Evolutionary conservation across 345 rosid genomes (phyloP), one percentile per base, ranked within the genome.

Genomic region (Eucalyptus polyanthemos): DNA sequence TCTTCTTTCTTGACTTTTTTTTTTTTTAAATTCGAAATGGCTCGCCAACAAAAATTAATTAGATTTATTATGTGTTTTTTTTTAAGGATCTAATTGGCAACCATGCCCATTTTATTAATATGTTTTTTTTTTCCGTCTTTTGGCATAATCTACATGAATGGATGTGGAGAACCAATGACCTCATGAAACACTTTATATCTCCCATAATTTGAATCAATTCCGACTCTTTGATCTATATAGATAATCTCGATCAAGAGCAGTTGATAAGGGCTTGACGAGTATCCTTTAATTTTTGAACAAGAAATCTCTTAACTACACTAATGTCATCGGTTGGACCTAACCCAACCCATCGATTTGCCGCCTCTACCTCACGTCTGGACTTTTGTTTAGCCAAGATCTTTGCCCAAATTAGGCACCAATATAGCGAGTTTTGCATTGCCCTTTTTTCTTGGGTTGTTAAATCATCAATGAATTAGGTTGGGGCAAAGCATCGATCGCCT

Each of bases 211-310:
- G 69, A 27, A 6, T 9, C 0, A 1, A 1, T 60, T 60, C 1
- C 0, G 0, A 1, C 4, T 14, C 31, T 60, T 60, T 60, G 34
- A 60, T 60, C 16, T 27, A 12, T 12, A 60, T 6, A 60, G 2
- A 60, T 1, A 16, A 60, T 60, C 2, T 27, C 1, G 7, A 29
- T 60, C 2, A 11, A 60, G 14, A 60, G 34, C 2, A 27, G 0
- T 27, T 3, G 1, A 0, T 13, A 27, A 4, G 2, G 69, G 4
- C 16, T 60, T 1, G 2, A 29, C 0, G 1, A 27, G 69, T 13
- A 2, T 13, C 34, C 2, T 27, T 12, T 0, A 0, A 13, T 60
- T 60, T 27, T 0, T 1, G 8, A 27, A 60, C 1, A 2, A 60
- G 2, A 60, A 27, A 60, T 60, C 34, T 60, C 15, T 1, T 60